phyloP scores from a whole-genome alignment of 2,329 filamentous ascomycete genomes.

The Pseudogymnoascus sp. region DNA sequence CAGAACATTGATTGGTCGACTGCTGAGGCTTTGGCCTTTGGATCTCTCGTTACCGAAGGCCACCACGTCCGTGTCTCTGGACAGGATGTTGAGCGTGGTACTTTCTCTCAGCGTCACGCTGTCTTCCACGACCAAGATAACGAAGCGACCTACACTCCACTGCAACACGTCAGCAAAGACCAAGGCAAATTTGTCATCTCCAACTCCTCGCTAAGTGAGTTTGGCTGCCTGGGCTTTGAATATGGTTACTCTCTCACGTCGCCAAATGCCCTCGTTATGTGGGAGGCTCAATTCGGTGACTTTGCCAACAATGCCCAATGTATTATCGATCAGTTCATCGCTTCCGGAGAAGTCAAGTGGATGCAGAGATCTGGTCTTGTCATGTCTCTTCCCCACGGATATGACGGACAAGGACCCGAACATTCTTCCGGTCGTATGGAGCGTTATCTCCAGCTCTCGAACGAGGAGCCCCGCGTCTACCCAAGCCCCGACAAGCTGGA shows the following conservation, averaged over 20 bases:
- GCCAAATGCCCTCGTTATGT: conserved; percentile 95
- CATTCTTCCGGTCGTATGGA: conserved; percentile 97
- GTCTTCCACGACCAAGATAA: conserved; percentile 97
- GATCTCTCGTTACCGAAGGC: conserved; percentile 81
- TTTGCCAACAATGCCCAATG: conserved; percentile 99
- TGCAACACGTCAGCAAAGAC: conserved; percentile 81
- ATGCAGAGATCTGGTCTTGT: conserved; percentile 95
- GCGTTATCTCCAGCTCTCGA: conserved; percentile 92
- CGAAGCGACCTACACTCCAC: conserved; percentile 84
- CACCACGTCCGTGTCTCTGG: conserved; percentile 97
- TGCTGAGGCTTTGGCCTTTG: conserved; percentile 91
- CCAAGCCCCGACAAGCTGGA: conserved; percentile 81
- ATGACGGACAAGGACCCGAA: conserved; percentile 96
- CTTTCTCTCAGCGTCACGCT: conserved; percentile 95
- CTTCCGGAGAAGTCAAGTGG: conserved; percentile 97
- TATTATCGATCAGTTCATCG: conserved; percentile 98
- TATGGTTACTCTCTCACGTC: conserved; percentile 97
- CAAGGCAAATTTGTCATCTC: conserved; percentile 95
- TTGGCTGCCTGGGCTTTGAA: conserved; percentile 81
- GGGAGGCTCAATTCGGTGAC: conserved; percentile 99
- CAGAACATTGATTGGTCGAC: conserved; percentile 97
- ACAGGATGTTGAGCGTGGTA: conserved; percentile 98
- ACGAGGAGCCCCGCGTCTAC: conserved; percentile 93
- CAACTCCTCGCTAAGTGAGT: conserved; percentile 78
- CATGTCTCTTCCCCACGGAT: conserved; percentile 93